A percentile compares a stretch with the other conserved stretches of the same genome.
Evolutionary conservation across 345 rosid species (phyloP).

Genomic region (Melastoma malabathricum): DNA sequence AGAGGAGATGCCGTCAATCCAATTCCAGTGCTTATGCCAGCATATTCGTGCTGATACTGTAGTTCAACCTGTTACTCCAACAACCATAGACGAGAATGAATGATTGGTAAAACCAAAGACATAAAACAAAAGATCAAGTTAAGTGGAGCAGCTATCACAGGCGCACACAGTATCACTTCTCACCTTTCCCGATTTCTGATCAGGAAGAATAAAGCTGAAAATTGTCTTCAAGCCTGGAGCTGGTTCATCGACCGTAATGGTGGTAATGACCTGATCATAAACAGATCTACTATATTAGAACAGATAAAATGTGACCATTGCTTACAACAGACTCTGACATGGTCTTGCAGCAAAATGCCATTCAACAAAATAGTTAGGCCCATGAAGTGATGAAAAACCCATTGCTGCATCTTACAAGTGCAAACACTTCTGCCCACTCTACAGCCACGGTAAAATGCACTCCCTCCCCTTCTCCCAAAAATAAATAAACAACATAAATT

Average conservation of each 20-base stretch:
- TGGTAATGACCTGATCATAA: conserved; percentile 52
- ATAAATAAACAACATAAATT: too few species aligned
- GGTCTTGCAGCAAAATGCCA: too few species aligned
- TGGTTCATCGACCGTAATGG: conserved; percentile 77
- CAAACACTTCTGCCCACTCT: too few species aligned
- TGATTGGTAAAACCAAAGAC: neutral
- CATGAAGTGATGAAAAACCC: too few species aligned
- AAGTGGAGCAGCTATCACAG: neutral
- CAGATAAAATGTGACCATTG: neutral
- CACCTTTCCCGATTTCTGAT: conserved; percentile 93
- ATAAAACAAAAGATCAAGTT: neutral
- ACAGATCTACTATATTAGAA: neutral
- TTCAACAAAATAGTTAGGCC: too few species aligned
- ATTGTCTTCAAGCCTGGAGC: conserved; percentile 88
- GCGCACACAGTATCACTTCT: conserved; percentile 1
- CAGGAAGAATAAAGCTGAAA: conserved; percentile 69
- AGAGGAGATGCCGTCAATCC: conserved; percentile 75
- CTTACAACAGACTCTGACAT: too few species aligned
- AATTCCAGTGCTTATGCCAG: conserved; percentile 73
- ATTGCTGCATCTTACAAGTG: too few species aligned
- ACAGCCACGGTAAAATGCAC: too few species aligned
- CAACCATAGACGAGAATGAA: conserved; percentile 6
- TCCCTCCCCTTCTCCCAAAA: too few species aligned
- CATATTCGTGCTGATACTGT: conserved; percentile 81
- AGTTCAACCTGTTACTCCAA: conserved; percentile 54